Evolutionary conservation across 805 yeast genomes (phyloP), one percentile per base, ranked within the genome.

Genomic region (Kluyveromyces lactis): DNA sequence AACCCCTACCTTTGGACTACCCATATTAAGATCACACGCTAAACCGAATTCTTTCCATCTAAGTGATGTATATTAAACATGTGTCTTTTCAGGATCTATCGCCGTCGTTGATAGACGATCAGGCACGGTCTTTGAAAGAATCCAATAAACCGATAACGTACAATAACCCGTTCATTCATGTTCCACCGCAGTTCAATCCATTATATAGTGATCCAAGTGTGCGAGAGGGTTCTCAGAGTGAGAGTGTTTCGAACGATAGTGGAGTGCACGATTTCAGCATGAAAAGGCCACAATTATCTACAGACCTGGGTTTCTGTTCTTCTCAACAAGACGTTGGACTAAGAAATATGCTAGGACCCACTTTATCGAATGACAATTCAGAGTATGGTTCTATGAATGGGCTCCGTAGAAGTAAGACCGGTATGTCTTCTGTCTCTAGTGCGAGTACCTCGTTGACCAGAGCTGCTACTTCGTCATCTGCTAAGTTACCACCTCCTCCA

Each of bases 81-180:
- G 58, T 59, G 5, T 58, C 63, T 12, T 59, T 59, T 31, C 60
- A 59, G 42, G 60, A 59, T 41, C 42, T 59, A 7, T 44, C 61
- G 11, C 63, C 64, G 8, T 38, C 53, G 3, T 39, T 55, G 29
- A 39, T 49, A 1, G 61, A 57, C 35, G 60, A 54, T 26, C 58
- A 57, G 42, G 51, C 49, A 3, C 45, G 44, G n/a, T 33, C 42
- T 7, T 27, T 49, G 18, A 55, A 51, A 33, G 42, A 48, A 4
- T 41, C 43, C 21, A 42, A 48, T 21, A 38, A 43, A 12, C 52
- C 44, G 37, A 43, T 53, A 4, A 47, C 51, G 4, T 50, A 46
- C 33, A 51, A 47, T 17, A 54, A 55, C 34, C 49, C 48, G 24
- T 57, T 49, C 29, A 32, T 52, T 18, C 60, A 56, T 41, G 41